Evolutionary conservation across 2,329 filamentous ascomycete species (phyloP), one percentile per base, ranked within the genome.

Genomic region (Davidsoniella australis): DNA sequence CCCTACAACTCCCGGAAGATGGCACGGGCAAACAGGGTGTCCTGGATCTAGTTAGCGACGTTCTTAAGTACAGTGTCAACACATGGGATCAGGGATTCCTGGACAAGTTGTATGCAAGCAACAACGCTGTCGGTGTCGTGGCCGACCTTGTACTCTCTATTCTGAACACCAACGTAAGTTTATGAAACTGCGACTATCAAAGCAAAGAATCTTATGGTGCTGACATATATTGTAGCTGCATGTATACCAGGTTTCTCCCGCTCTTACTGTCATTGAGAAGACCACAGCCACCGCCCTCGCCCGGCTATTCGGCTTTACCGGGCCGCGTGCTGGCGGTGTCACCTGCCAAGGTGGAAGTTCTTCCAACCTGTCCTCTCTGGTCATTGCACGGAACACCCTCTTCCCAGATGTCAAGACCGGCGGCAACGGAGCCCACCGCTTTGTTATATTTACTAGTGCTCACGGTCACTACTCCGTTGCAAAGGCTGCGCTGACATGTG

Each of bases 21-120:
- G 65, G 63, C 2, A 62, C 70, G 38, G 79, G 75, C 6, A 68
- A 66, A 54, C 82, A 80, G 1, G 89, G 88, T 0, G 67, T 95
- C 29, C 67, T 94, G 24, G 71, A 77, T 33, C 76, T 76, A 2
- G 72, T 94, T 42, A 68, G 78, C 56, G 74, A 78, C 53, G 71
- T 95, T 17, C 70, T 96, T 40, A 72, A 76, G 55, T 87, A 93
- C 64, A 91, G 83, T 59, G 89, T 96, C 60, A 98, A 98, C 66
- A 95, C 89, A n/a, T 96, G 88, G 85, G 84, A 94, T 59, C 88
- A 94, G 64, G 89, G 89, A 9, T 98, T 96, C 64, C 66, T 96
- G 59, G 88, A 95, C 66, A 96, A 98, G 67, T 70, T 96, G 16
- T 96, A 95, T 63, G 78, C 83, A n/a, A 82, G 81, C 55, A 93